Conservation (phyloP, 1,284 basidiomycete genomes). For the Rhodotorula sp. region DNA sequence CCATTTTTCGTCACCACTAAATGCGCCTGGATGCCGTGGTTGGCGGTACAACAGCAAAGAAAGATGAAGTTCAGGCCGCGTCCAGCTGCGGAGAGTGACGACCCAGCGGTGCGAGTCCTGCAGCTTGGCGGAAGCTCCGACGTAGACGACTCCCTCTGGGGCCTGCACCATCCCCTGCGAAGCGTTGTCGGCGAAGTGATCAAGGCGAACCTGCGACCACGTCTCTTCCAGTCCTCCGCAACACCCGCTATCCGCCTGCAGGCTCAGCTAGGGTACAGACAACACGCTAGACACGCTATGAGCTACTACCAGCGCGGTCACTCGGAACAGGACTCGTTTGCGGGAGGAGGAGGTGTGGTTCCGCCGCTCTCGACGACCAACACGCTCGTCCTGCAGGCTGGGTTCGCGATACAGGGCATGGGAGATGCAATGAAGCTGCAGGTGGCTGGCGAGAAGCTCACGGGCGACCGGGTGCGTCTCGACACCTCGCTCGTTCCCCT, state of each 20-base stretch:
- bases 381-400: constrained; percentile 27
- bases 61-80: no score
- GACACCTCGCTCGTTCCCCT: not conserved
- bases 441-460: constrained; percentile 24
- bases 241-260: not conserved
- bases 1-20: not conserved
- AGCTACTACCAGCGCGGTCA: not conserved
- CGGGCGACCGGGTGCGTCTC: constrained; percentile 23
- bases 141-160: not conserved
- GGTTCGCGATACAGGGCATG: constrained; percentile 29
- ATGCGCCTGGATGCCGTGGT: no score
- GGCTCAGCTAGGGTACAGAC: not conserved
- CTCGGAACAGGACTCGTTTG: constrained; percentile 13
- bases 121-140: not conserved
- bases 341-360: constrained; percentile 2
- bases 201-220: not conserved
- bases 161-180: not conserved
- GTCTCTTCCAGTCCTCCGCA: not conserved
- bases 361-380: constrained; percentile 17
- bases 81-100: no score
- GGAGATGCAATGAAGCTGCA: constrained; percentile 28
- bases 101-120: constrained; percentile 10
- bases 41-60: no score
- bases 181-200: not conserved
- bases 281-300: not conserved